Evolutionary conservation across 495 filamentous ascomycete species (phyloP).

Genomic region (Venustampulla echinocandica): DNA sequence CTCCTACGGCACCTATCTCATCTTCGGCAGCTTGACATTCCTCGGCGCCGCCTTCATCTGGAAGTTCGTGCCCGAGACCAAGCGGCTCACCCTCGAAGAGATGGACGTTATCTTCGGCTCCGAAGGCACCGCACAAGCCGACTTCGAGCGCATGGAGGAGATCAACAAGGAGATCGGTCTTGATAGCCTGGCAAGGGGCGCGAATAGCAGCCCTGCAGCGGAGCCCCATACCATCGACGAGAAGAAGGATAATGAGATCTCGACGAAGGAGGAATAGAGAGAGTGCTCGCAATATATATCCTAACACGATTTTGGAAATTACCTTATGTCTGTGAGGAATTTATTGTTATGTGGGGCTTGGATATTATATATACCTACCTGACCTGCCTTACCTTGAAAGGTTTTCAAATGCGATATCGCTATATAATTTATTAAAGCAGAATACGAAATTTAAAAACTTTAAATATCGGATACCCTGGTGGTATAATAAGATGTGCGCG

Average conservation of each 20-base stretch:
- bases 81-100: conserved; percentile 50
- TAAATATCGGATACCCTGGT: too few relatives aligned
- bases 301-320: too few relatives aligned
- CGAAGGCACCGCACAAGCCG: conserved; percentile 58
- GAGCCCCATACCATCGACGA: not conserved
- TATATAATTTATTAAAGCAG: too few relatives aligned
- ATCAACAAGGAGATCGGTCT: conserved; percentile 68
- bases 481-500: too few relatives aligned
- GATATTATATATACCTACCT: too few relatives aligned
- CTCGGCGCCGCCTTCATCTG: conserved; percentile 62
- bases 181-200: conserved; percentile 21
- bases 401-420: too few relatives aligned
- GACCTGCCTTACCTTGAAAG: too few relatives aligned
- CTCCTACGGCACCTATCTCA: conserved; percentile 69
- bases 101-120: conserved; percentile 72
- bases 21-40: conserved; percentile 66
- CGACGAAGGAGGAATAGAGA: not conserved
- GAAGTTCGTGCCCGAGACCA: conserved; percentile 70
- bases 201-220: too few relatives aligned
- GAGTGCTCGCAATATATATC: too few relatives aligned
- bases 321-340: too few relatives aligned
- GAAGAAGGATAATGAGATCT: conserved; percentile 4
- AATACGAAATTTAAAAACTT: too few relatives aligned
- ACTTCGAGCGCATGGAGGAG: conserved; percentile 62
- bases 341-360: too few relatives aligned